Base-by-base conservation (phyloP, 495 filamentous ascomycete species). In the Podospora conica region DNA sequence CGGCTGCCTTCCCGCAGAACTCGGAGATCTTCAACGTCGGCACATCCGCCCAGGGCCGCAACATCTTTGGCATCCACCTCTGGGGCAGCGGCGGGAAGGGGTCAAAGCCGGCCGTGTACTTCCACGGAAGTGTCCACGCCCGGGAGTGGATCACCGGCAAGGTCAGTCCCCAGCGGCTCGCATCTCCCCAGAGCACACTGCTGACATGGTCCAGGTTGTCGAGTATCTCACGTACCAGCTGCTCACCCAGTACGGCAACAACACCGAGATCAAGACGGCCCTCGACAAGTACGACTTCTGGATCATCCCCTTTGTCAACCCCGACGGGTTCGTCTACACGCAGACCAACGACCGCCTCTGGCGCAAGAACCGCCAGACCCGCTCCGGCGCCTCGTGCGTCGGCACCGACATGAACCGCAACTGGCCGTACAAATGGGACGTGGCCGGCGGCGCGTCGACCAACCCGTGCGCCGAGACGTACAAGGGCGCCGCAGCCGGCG, bases 321-420 rank as follows among this genome's bases (percentile, higher is more conserved):
- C 86, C 2, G 86, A 88, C 70, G 86, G 83, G 63, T 89, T 89
- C 71, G 79, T 86, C 24, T 89, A 85, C 77, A 84, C 83, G 0
- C 86, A 89, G 66, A 82, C 82, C 20, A 83, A 61, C 22, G 74
- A 85, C 66, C 81, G 86, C 9, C 76, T 88, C 28, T 89, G 86
- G 86, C 81, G 86, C 69, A 89, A 89, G 75, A 89, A 88, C 77
- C 79, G 86, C 0, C 83, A 86, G 55, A 71, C 73, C 4, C 75
- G 72, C 48, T 66, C 74, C 1, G 77, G 77, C 60, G 73, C 70
- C 54, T 73, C 77, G 18, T 87, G 83, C 70, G 56, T 87, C 25
- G 86, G 86, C 22, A 79, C 75, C 15, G 86, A 89, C 70, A 83
- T 87, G 73, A 89, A 89, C 77, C 82, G 86, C 61, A 89, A 89